Conservation (phyloP, 345 rosid species). For the Alliaria petiolata region DNA sequence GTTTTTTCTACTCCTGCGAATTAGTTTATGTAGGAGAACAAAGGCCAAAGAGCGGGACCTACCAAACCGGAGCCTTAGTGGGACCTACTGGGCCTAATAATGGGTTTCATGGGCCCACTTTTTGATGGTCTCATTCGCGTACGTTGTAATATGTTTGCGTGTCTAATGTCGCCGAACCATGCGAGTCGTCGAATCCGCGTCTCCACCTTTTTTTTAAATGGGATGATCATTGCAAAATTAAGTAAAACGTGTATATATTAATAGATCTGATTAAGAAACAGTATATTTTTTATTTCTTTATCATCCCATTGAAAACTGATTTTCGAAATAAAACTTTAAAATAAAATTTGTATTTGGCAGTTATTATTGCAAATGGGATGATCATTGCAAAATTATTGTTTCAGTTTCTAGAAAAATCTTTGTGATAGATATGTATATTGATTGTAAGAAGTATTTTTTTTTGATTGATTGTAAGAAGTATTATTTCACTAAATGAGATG, state of each 20-base stretch:
- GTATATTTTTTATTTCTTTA: not conserved
- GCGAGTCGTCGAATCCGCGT: constrained; percentile 22
- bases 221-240: not conserved
- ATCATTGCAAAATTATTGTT: no score
- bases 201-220: not conserved
- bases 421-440: no score
- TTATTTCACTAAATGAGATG: not conserved
- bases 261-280: not conserved
- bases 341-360: no score
- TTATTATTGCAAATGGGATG: no score
- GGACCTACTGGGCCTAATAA: constrained; percentile 30
- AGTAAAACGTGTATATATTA: constrained; percentile 10
- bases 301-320: not conserved
- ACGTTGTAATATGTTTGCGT: constrained; percentile 16
- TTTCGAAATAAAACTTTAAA: no score
- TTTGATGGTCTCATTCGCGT: not conserved
- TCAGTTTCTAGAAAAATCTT: no score
- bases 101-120: constrained; percentile 17
- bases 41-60: constrained; percentile 9
- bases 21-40: constrained; percentile 28
- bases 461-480: no score
- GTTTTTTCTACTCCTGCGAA: not conserved
- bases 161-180: constrained; percentile 16
- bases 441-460: no score
- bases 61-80: not conserved